Evolutionary conservation across 2,329 filamentous ascomycete species (phyloP).

Genomic region (Alternaria sp.): DNA sequence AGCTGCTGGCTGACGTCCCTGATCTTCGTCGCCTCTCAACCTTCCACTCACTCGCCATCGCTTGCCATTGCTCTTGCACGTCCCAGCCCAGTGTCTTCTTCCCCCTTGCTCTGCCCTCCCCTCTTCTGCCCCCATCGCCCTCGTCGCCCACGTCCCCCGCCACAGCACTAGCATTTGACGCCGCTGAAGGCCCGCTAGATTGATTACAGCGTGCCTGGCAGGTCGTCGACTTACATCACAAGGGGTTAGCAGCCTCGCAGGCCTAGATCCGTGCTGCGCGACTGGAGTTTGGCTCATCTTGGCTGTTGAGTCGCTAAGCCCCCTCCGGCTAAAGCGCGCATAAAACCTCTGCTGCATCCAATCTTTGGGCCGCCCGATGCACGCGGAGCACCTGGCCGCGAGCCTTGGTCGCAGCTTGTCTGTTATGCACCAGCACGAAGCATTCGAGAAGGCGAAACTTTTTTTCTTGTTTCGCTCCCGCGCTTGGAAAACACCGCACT

Average conservation of each 20-base stretch:
- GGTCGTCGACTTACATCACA: slow-evolving; percentile 12
- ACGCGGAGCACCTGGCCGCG: slow-evolving; percentile 32
- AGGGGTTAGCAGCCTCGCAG: slow-evolving; percentile 21
- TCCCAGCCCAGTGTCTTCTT: no score
- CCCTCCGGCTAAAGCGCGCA: slow-evolving; percentile 20
- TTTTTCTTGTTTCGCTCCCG: slow-evolving; percentile 7
- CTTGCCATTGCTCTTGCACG: background rate
- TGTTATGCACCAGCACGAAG: slow-evolving; percentile 25
- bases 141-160: background rate
- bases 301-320: slow-evolving; percentile 22
- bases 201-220: slow-evolving; percentile 26
- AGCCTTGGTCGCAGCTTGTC: slow-evolving; percentile 25
- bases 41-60: background rate
- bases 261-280: slow-evolving; percentile 22
- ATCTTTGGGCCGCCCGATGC: slow-evolving; percentile 8
- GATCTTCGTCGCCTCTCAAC: slow-evolving; percentile 8
- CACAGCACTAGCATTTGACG: slow-evolving; percentile 14
- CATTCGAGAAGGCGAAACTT: slow-evolving; percentile 12
- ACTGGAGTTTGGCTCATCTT: slow-evolving; percentile 23
- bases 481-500: background rate
- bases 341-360: slow-evolving; percentile 5
- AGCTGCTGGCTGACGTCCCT: slow-evolving; percentile 11
- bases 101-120: no score
- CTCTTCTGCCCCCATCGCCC: no score
- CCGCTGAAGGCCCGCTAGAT: slow-evolving; percentile 18